Base-by-base conservation (phyloP, 768 basidiomycete genomes). In the Podaxis mareebaensis region DNA sequence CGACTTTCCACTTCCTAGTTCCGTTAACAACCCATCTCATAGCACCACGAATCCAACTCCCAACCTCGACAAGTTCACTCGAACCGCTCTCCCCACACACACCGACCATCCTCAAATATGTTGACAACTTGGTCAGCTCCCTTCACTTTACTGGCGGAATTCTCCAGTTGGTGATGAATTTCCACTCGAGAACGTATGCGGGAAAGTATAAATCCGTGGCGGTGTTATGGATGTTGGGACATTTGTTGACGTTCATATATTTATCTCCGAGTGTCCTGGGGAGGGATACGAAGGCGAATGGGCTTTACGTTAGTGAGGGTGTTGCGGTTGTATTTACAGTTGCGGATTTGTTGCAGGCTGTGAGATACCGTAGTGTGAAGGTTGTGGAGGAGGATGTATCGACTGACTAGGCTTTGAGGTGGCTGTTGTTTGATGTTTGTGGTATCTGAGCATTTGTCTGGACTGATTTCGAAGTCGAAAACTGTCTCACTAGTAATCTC, bases 111-210 rank as follows among this genome's bases (percentile, higher is more conserved):
- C 10, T 61, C 12, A 13, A 46, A 12, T 24, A 6, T n/a, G 17
- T 54, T 44, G 15, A 30, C 4, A 28, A 17, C 8, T 17, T 62
- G 4, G 26, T n/a, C 30, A 53, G 38, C 10, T 65, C 71, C 3
- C 53, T 71, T 42, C 44, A 28, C 4, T 2, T 64, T 1, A 54
- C 63, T 1, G 69, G 72, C 3, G 11, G 24, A 11, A 48, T 69
- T 10, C 67, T 68, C 55, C 73, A 74, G 57, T 46, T 73, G 22
- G 39, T 66, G 48, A 53, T 75, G 58, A 75, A 72, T 58, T 61
- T 54, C 63, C 65, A 66, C 24, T 63, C 66, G 1, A 57, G 58
- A 24, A 59, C 65, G 6, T 75, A 67, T 46, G 72, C 73, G 2
- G 74, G 74, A 12, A 64, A 65, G 5, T 73, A 69, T 38, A 67